Evolutionary conservation across 1,284 basidiomycete genomes (phyloP), one percentile per base, ranked within the genome.

Genomic region (Trametes sp.): DNA sequence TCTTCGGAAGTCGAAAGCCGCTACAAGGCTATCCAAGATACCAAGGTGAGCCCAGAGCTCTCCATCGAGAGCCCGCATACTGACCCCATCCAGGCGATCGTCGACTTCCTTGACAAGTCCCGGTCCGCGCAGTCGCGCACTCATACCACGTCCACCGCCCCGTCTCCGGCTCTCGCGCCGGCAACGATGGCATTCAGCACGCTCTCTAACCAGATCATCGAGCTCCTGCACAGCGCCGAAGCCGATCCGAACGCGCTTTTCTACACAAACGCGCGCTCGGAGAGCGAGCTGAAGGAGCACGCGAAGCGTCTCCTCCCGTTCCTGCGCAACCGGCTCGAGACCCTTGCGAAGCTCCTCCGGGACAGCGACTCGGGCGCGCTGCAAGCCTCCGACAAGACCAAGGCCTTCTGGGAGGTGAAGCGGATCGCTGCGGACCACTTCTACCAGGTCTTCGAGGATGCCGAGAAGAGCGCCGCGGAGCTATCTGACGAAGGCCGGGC

Each of bases 101-200:
- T 92, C 57, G 87, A 90, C 60, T 93, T 96, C 73, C 79, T 96
- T 45, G 94, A 95, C 78, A 90, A 89, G 71, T 92, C 92, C 19
- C 86, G 92, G 54, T 92, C 87, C 10, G 78, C 82, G 21, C 76
- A 81, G 45, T 90, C 88, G 33, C 85, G 82, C 59, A 91, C 89
- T 4, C 83, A 84, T 69, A 88, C 88, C 19, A 89, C 87, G 2
- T 91, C 87, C 0, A 74, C 78, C 19, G 86, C 87, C 2, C 93
- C 94, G 0, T 92, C 94, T 0, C 93, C 93, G 0, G 81, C 87
- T 0, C 80, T 96, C 13, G 82, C 90, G 2, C 94, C 94, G 0
- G 92, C 93, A 0, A 95, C 94, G 0, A 87, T 95, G 62, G 89
- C 89, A 9, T 88, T 89, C 70, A 78, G 81, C 63, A 77, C 82